Conservation (phyloP, 257 asterid genomes). For the Forsythia viridissima region DNA sequence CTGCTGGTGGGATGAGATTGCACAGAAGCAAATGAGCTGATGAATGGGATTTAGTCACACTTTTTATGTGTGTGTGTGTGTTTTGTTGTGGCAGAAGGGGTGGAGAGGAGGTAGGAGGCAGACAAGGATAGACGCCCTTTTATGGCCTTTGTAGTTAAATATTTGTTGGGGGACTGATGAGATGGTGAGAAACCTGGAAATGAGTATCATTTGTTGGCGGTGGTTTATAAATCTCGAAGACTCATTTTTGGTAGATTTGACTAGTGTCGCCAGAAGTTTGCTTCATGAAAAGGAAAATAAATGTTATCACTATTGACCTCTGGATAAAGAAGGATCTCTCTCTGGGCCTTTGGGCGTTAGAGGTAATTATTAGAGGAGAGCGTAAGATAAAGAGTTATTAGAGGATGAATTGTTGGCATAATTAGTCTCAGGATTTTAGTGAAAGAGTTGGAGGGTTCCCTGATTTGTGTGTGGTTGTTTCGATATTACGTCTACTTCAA, state of each 20-base stretch:
- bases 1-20: conserved; percentile 16
- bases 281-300: neutral
- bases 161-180: neutral
- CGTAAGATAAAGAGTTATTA: neutral
- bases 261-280: neutral
- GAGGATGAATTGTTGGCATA: neutral
- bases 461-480: neutral
- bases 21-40: conserved; percentile 5
- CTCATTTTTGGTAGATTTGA: conserved; percentile 2
- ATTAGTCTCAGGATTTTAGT: neutral
- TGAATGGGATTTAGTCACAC: neutral
- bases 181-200: neutral
- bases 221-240: conserved; percentile 1
- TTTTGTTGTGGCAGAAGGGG: neutral
- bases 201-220: neutral
- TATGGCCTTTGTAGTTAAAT: neutral
- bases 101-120: neutral
- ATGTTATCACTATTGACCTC: neutral
- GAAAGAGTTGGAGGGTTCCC: conserved; percentile 2
- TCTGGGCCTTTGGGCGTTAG: conserved; percentile 11
- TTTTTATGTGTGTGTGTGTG: neutral
- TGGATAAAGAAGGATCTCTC: neutral
- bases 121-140: neutral
- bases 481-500: neutral
- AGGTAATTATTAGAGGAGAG: neutral